Evolutionary conservation across 108 stramenopile species (phyloP).

Genomic region (Pseudonitzschia delicatissima): DNA sequence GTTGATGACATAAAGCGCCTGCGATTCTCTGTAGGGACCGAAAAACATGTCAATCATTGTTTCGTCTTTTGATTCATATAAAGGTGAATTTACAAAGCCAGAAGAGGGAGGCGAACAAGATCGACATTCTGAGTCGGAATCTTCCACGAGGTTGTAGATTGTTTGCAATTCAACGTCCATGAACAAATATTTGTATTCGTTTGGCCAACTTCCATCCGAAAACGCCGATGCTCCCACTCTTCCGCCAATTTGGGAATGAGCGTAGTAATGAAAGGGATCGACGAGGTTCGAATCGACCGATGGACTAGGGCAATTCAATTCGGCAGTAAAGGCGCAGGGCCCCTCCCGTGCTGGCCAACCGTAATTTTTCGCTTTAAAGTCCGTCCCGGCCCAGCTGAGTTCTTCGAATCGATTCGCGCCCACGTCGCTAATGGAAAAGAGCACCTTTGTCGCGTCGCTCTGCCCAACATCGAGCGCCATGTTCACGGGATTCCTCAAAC

Average conservation of each 20-base stretch:
- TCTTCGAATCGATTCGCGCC: conserved; percentile 32
- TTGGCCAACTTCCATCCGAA: conserved; percentile 5
- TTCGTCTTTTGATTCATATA: conserved; percentile 3
- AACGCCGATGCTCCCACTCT: conserved; percentile 4
- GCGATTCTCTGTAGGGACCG: conserved; percentile 6
- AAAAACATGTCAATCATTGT: conserved; percentile 13
- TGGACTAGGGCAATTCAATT: not conserved
- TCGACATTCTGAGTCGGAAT: conserved; percentile 7
- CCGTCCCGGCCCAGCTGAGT: conserved; percentile 22
- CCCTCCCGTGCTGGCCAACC: conserved; percentile 33
- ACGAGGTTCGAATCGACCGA: not conserved
- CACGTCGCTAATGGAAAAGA: conserved; percentile 32
- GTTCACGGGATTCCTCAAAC: conserved; percentile 35
- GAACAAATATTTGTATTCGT: conserved; percentile 6
- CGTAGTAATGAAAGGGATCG: conserved; percentile 33
- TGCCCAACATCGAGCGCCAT: conserved; percentile 15
- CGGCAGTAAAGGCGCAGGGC: conserved; percentile 16
- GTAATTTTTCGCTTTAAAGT: conserved; percentile 20
- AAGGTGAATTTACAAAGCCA: not conserved
- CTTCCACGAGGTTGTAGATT: conserved; percentile 11
- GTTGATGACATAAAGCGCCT: conserved; percentile 16
- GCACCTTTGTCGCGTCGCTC: not conserved
- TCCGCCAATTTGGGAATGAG: conserved; percentile 12
- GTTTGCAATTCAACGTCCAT: not conserved
- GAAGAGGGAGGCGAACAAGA: not conserved